phyloP scores from a whole-genome alignment of 306 rosid genomes.

The Acacia melanoxylon region DNA sequence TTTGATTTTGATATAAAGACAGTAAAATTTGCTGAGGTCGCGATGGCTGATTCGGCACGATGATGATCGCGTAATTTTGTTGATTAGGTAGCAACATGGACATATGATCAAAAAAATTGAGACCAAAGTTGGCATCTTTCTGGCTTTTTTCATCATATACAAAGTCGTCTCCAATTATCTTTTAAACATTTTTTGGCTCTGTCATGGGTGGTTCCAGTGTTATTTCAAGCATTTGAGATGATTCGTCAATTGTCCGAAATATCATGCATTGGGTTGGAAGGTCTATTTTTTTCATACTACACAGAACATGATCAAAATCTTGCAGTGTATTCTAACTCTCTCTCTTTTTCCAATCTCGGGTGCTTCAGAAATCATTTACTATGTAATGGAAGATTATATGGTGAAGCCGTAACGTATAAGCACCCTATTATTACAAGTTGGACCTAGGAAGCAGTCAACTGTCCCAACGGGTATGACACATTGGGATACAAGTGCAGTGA shows the following conservation, averaged over 20 bases:
- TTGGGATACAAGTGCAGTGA: slow-evolving; percentile 42
- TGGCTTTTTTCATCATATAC: background rate
- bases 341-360: slow-evolving; percentile 3
- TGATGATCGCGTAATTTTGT: too few species aligned
- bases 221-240: slow-evolving; percentile 50
- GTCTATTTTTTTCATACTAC: slow-evolving; percentile 50
- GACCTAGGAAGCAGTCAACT: slow-evolving; percentile 33
- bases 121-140: slow-evolving; percentile 22
- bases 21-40: too few species aligned
- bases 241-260: slow-evolving; percentile 46
- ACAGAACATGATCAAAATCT: slow-evolving; percentile 34
- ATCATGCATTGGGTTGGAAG: slow-evolving; percentile 49
- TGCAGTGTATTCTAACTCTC: slow-evolving; percentile 53
- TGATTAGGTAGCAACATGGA: too few species aligned
- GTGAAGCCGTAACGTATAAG: slow-evolving; percentile 33
- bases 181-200: background rate
- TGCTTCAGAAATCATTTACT: slow-evolving; percentile 23
- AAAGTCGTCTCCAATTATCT: background rate
- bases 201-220: slow-evolving; percentile 39
- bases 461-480: slow-evolving; percentile 34
- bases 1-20: too few species aligned
- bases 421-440: slow-evolving; percentile 26
- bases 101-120: background rate
- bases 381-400: slow-evolving; percentile 44
- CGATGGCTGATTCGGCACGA: too few species aligned